Percentiles rank a stretch among this genome's conserved stretches.
phyloP scores from a whole-genome alignment of 352 stramenopile genomes.

The Phytophthora europaea region DNA sequence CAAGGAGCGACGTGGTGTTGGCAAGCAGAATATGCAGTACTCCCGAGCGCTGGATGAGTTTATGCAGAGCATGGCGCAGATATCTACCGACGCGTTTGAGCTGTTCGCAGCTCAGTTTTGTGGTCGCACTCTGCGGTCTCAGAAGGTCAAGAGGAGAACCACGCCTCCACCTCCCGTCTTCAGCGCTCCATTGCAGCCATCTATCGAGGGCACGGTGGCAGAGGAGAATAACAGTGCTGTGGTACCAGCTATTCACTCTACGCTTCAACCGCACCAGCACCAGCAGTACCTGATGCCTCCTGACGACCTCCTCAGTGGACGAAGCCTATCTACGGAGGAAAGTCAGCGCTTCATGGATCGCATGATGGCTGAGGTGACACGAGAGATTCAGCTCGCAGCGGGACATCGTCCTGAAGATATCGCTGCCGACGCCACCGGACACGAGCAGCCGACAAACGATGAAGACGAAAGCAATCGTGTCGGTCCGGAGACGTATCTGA shows the following conservation, averaged over 20 bases:
- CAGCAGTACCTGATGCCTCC: constrained; percentile 59
- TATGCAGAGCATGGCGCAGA: constrained; percentile 65
- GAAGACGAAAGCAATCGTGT: constrained; percentile 48
- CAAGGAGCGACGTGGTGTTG: constrained; percentile 80
- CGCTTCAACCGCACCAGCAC: constrained; percentile 26
- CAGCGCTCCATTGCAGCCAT: constrained; percentile 11
- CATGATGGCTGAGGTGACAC: constrained; percentile 73
- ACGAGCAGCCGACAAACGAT: constrained; percentile 26
- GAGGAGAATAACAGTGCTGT: constrained; percentile 19
- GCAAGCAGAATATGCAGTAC: constrained; percentile 91
- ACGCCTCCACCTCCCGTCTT: constrained; percentile 2
- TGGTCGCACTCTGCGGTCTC: constrained; percentile 73
- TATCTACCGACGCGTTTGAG: constrained; percentile 82
- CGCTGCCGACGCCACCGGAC: constrained; percentile 1
- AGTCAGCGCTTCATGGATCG: constrained; percentile 84
- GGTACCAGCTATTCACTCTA: constrained; percentile 5
- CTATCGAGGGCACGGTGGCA: constrained; percentile 1
- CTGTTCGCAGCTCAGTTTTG: constrained; percentile 83
- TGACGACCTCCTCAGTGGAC: constrained; percentile 56
- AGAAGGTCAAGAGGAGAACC: constrained; percentile 69
- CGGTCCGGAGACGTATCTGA: constrained; percentile 73
- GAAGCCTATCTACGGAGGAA: constrained; percentile 67
- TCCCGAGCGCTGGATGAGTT: constrained; percentile 76
- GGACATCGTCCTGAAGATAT: constrained; percentile 12
- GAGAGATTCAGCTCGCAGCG: constrained; percentile 55